These are phyloP conservation scores for Rhododendron ferrugineum DNA, from an alignment of 148 eudicot genomes.

Conservation along the genomic window DNA sequence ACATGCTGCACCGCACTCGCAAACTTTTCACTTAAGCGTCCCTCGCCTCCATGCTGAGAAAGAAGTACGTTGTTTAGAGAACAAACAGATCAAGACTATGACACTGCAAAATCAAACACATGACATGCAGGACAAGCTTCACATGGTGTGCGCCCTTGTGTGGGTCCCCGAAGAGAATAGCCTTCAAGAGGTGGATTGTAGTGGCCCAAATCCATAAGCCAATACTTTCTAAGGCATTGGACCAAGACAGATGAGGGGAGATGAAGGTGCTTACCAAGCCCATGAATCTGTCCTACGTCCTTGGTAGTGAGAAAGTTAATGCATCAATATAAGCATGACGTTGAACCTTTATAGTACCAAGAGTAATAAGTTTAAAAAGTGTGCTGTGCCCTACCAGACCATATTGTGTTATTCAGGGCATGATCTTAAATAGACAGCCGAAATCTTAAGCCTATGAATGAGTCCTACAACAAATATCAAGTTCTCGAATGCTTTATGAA, in stretches of 20 bases:
- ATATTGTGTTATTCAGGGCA: background rate
- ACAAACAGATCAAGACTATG: background rate
- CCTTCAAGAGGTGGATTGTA: constrained; percentile 1
- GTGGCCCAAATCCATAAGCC: background rate
- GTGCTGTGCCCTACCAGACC: background rate
- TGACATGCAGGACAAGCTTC: background rate
- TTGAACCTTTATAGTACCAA: background rate
- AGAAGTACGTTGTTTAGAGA: constrained; percentile 3
- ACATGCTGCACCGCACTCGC: constrained; percentile 59
- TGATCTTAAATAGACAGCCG: background rate
- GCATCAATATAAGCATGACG: background rate
- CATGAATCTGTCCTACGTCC: background rate
- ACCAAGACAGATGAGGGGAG: background rate
- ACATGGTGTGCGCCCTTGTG: background rate
- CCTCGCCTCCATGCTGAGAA: constrained; percentile 87
- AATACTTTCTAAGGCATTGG: background rate
- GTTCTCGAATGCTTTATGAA: background rate
- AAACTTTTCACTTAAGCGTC: constrained; percentile 72
- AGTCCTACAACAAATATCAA: background rate
- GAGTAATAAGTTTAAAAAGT: background rate
- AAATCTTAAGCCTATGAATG: background rate
- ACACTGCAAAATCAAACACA: background rate
- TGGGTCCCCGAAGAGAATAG: background rate
- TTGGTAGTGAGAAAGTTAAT: background rate
- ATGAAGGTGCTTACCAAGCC: background rate